Evolutionary conservation across 1,139 yeast genomes (phyloP).

Genomic region (Candida sojae): DNA sequence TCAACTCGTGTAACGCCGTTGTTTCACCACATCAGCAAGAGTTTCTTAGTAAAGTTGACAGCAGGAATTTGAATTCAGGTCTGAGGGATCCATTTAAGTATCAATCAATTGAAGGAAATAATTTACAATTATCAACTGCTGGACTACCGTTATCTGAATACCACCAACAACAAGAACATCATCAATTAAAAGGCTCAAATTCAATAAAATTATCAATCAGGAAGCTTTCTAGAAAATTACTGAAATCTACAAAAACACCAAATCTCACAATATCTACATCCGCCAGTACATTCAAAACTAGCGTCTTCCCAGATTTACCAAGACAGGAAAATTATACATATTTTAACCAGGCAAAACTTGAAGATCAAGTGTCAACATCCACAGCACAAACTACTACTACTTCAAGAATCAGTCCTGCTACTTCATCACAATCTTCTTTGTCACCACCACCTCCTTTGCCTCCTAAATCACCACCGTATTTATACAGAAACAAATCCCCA

Average conservation of each 20-base stretch:
- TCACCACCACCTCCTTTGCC: conserved; percentile 3
- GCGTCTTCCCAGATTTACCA: background rate
- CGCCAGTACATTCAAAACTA: background rate
- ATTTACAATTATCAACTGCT: background rate
- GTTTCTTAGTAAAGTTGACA: background rate
- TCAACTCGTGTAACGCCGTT: background rate
- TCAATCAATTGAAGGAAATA: background rate
- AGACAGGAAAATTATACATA: background rate
- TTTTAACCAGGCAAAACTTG: background rate
- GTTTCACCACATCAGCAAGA: background rate
- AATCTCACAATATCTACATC: background rate
- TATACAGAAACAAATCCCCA: background rate
- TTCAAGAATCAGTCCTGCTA: background rate
- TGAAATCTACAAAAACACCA: background rate
- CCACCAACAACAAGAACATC: background rate
- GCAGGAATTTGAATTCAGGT: background rate
- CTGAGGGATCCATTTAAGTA: background rate
- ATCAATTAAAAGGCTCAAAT: background rate
- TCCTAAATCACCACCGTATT: conserved; percentile 1
- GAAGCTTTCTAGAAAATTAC: background rate
- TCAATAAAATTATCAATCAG: background rate
- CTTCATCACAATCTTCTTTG: background rate
- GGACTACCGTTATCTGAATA: background rate
- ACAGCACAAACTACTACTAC: background rate
- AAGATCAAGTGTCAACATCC: conserved; percentile 2